Evolutionary conservation across 1,284 basidiomycete species (phyloP).

Genomic region (Sphagnurus paluster): DNA sequence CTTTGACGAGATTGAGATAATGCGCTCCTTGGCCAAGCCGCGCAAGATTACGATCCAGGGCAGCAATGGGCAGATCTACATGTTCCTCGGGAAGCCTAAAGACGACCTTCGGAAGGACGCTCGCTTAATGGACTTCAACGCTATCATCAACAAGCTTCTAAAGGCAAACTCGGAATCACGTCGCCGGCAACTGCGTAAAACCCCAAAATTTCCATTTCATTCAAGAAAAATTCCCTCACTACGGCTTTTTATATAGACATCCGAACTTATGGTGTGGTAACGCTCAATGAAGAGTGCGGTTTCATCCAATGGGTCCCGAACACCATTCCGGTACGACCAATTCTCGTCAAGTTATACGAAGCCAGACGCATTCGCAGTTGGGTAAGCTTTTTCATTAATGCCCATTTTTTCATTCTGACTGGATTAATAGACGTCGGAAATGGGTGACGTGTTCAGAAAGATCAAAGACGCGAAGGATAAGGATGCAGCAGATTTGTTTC

Average conservation of each 20-base stretch:
- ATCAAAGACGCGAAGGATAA: slow-evolving; percentile 54
- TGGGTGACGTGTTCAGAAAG: slow-evolving; percentile 54
- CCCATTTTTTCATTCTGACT: not conserved
- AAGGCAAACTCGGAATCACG: slow-evolving; percentile 94
- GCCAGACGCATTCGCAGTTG: slow-evolving; percentile 60
- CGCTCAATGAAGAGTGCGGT: slow-evolving; percentile 96
- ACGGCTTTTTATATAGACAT: slow-evolving; percentile 62
- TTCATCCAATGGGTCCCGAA: slow-evolving; percentile 99
- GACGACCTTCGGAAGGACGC: slow-evolving; percentile 98
- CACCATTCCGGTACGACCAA: slow-evolving; percentile 82
- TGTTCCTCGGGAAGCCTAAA: slow-evolving; percentile 96
- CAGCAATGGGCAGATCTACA: slow-evolving; percentile 83
- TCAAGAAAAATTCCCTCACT: not conserved
- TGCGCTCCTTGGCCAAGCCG: slow-evolving; percentile 92
- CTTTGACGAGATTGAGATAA: slow-evolving; percentile 83
- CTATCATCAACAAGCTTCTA: slow-evolving; percentile 97
- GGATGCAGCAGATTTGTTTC: slow-evolving; percentile 63
- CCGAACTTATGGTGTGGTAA: slow-evolving; percentile 94
- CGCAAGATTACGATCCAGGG: slow-evolving; percentile 89
- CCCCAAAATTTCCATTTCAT: slow-evolving; percentile 22
- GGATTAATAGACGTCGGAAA: slow-evolving; percentile 38
- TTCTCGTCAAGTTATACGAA: slow-evolving; percentile 78
- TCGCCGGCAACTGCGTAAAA: slow-evolving; percentile 80
- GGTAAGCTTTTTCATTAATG: slow-evolving; percentile 42
- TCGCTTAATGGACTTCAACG: slow-evolving; percentile 96